Evolutionary conservation across 2,329 filamentous ascomycete genomes (phyloP), one percentile per base, ranked within the genome.

Genomic region (Ploettnerulaceae sp.): DNA sequence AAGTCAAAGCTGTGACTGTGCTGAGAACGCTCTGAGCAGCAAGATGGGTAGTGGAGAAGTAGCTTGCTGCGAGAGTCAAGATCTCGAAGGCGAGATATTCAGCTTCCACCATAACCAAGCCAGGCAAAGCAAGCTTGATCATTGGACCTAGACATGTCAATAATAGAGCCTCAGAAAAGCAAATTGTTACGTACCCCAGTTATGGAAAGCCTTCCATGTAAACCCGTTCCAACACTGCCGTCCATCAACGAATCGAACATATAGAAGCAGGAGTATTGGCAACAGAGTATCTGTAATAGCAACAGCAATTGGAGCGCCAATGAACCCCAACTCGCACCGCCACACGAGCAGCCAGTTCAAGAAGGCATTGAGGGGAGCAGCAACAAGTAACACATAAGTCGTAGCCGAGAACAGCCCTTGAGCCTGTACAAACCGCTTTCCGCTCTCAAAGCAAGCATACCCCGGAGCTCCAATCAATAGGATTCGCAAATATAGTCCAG

Each of bases 11-110:
- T 0, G 84, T 81, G 35, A 95, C 72, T 0, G 86, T 93, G 17
- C 84, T 78, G 2, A 97, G 71, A 11, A 96, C 82, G 25, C 86
- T 90, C 66, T 98, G 90, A 0, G 93, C 90, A 0, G 91, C 91
- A 1, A 97, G 77, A 51, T 84, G 81, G 14, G 82, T 82, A 1
- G 86, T 81, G 12, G 86, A 86, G 48, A 96, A 82, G 57, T 86
- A 87, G 41, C 84, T 87, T 0, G 87, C 79, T 7, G 82, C 81
- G n/a, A 96, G 73, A 0, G 89, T 95, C 52, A 95, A 72, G 38
- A 95, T 81, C 65, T 97, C 91, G 64, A 97, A 97, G 5, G 90
- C 89, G 8, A 96, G 76, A 69, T 87, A 95, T 65, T 97, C 91
- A 4, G 91, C 89, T 64, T 94, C 82, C 2, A 97, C 85, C 90